Evolutionary conservation across 805 yeast species (phyloP).

Genomic region (Cyberlindnera bimundalis): DNA sequence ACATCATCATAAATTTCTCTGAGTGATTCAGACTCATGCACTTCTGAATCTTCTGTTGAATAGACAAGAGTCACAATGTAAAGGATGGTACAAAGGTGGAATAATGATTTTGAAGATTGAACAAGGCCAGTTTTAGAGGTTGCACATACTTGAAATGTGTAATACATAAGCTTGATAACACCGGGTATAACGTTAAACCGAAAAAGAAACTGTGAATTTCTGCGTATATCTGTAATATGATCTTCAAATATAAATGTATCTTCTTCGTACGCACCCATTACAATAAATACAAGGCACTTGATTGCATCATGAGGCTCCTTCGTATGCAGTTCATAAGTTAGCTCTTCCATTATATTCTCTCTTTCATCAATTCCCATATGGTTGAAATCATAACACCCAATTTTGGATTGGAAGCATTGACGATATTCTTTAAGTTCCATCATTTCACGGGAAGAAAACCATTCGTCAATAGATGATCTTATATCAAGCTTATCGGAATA

Average conservation of each 20-base stretch:
- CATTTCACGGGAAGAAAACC: slow-evolving; percentile 39
- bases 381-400: slow-evolving; percentile 14
- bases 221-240: slow-evolving; percentile 5
- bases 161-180: slow-evolving; percentile 5
- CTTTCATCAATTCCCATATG: slow-evolving; percentile 14
- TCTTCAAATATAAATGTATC: slow-evolving; percentile 12
- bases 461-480: slow-evolving; percentile 41
- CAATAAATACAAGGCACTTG: slow-evolving; percentile 14
- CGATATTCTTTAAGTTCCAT: slow-evolving; percentile 6
- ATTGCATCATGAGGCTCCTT: slow-evolving; percentile 3
- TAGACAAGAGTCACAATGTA: slow-evolving; percentile 14
- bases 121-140: slow-evolving; percentile 5
- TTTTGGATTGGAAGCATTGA: slow-evolving; percentile 4
- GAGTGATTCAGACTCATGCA: slow-evolving; percentile 2
- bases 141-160: slow-evolving; percentile 9
- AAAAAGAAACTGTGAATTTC: slow-evolving; percentile 11
- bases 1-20: slow-evolving; percentile 24
- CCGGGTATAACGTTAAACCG: slow-evolving; percentile 8
- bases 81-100: slow-evolving; percentile 15
- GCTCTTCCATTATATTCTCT: slow-evolving; percentile 14
- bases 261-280: slow-evolving; percentile 16
- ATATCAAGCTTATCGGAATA: slow-evolving; percentile 36
- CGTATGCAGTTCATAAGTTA: slow-evolving; percentile 5
- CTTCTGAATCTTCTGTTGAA: slow-evolving; percentile 4
- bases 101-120: slow-evolving; percentile 13